phyloP scores from a whole-genome alignment of 495 filamentous ascomycete species.

The Acidomyces sp. region DNA sequence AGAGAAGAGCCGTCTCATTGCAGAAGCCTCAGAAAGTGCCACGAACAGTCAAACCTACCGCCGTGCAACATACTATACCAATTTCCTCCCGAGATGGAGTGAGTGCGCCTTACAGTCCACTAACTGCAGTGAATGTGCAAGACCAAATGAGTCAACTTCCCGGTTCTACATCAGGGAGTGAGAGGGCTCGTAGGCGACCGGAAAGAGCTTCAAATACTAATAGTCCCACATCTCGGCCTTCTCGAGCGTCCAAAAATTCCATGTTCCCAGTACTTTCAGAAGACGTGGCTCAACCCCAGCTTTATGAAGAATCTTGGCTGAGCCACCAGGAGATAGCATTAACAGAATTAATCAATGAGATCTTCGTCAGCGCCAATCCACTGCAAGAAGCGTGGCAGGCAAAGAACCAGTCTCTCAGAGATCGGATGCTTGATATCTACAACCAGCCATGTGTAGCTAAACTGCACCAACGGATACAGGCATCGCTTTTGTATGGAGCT shows the following conservation, averaged over 20 bases:
- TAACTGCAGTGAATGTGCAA: too few relatives aligned
- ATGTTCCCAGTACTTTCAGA: slow-evolving; percentile 42
- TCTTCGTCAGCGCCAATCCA: slow-evolving; percentile 33
- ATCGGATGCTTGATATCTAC: slow-evolving; percentile 39
- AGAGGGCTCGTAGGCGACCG: background rate
- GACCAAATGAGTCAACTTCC: background rate
- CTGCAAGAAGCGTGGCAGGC: slow-evolving; percentile 1
- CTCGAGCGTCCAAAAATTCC: background rate
- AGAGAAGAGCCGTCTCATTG: slow-evolving; percentile 9
- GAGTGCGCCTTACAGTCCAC: too few relatives aligned
- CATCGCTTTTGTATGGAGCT: slow-evolving; percentile 50
- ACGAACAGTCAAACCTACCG: background rate
- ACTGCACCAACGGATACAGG: slow-evolving; percentile 47
- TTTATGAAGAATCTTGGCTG: slow-evolving; percentile 58
- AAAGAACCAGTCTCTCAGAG: slow-evolving; percentile 13
- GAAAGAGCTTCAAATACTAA: background rate
- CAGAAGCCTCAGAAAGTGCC: background rate
- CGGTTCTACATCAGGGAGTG: background rate
- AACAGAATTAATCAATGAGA: slow-evolving; percentile 45
- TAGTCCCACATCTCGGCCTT: background rate
- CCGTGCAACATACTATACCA: too few relatives aligned
- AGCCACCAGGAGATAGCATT: slow-evolving; percentile 49
- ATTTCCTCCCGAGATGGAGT: too few relatives aligned
- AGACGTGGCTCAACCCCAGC: slow-evolving; percentile 39
- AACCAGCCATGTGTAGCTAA: slow-evolving; percentile 39